Base-by-base conservation (phyloP, 176 grass and related monocot species). In the Miscanthus lutarioriparius region DNA sequence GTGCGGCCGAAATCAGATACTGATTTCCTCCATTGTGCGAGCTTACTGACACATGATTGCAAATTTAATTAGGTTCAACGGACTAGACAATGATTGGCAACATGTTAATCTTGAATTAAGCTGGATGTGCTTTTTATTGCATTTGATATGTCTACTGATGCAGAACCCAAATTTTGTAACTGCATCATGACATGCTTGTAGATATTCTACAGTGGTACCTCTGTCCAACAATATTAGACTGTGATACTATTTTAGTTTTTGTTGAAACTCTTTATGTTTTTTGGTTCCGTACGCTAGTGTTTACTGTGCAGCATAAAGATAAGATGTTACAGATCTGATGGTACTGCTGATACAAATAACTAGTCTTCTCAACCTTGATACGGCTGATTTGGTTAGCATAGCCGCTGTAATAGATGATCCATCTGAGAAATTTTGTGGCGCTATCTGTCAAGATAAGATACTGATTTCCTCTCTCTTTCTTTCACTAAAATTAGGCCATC, bases 71-170 rank as follows among this genome's bases (percentile, higher is more conserved):
- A 48, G 8, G 15, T 39, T 80, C 14, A 36, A 17, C 58, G 10
- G 5, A 27, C 40, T 1, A 2, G 39, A 9, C 39, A 39, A 37
- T 65, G 20, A 10, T 54, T 75, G 20, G 26, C 15, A 51, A 47
- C 47, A 85, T 71, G n/a, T 23, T 53, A 30, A 33, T 74, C 20
- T 64, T 86, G 40, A 80, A 28, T 41, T 20, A 64, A 20, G 33
- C 1, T 77, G 7, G 10, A 23, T 51, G 36, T 43, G 17, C 17
- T 8, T n/a, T 30, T 20, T 72, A 4, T 39, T 54, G 26, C 59
- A 62, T 19, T 41, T 17, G 6, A 32, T 64, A 48, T 2, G 0
- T 10, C 64, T 68, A 68, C 13, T 38, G 44, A 17, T 11, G 33
- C 64, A 53, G 11, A 69, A 23, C 13, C 41, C 28, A 27, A 47